A percentile compares a stretch with the other conserved stretches of the same genome.
Evolutionary conservation across 2,329 filamentous ascomycete genomes (phyloP).

Genomic region (Colletotrichum aenigma): DNA sequence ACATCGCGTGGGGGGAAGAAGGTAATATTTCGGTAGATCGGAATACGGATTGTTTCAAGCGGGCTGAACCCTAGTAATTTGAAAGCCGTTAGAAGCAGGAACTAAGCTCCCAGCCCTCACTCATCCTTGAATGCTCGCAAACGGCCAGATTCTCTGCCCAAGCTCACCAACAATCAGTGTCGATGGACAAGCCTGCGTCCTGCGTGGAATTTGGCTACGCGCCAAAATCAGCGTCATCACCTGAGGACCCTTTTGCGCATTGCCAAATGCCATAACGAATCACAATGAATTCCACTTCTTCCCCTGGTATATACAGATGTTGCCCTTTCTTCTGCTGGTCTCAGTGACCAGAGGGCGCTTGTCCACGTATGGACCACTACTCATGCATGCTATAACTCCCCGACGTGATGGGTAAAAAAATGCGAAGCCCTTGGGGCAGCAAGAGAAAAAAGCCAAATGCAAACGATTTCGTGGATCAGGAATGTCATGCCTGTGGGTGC

Average conservation of each 20-base stretch:
- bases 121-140: background rate
- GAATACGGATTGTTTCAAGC: background rate
- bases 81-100: background rate
- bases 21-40: background rate
- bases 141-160: background rate
- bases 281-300: constrained; percentile 9
- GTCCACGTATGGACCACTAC: background rate
- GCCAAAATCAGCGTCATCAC: background rate
- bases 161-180: background rate
- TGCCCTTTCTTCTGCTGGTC: background rate
- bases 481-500: constrained; percentile 4
- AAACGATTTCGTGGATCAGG: background rate
- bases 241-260: background rate
- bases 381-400: background rate
- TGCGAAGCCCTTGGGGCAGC: background rate
- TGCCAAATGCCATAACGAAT: background rate
- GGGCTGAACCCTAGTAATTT: background rate
- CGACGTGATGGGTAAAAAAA: background rate
- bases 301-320: constrained; percentile 13
- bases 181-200: background rate
- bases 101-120: background rate
- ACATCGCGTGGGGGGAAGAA: background rate
- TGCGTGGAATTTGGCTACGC: background rate
- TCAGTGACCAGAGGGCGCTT: background rate
- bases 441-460: constrained; percentile 3